Conservation (phyloP, 2,329 filamentous ascomycete genomes). For the Paecilomyces niveus region DNA sequence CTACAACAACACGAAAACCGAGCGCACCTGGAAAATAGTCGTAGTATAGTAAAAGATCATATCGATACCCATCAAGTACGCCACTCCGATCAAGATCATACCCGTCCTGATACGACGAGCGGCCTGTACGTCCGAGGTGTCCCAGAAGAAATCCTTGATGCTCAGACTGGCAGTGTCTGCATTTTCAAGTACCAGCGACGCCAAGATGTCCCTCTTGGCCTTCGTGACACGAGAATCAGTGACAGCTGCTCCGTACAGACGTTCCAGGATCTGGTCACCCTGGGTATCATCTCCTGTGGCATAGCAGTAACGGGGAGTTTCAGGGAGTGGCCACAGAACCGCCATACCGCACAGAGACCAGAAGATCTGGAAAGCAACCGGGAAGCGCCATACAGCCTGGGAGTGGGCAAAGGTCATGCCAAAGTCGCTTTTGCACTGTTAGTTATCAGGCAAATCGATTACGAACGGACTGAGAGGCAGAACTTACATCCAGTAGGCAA, state of each 20-base stretch:
- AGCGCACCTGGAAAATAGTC: constrained; percentile 13
- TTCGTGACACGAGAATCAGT: constrained; percentile 4
- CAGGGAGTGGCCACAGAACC: constrained; percentile 17
- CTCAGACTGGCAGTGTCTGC: constrained; percentile 1
- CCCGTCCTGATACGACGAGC: constrained; percentile 20
- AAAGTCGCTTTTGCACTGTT: constrained; percentile 16
- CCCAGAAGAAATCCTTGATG: constrained; percentile 4
- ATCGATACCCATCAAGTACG: constrained; percentile 24
- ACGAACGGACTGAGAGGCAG: not conserved
- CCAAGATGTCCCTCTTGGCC: constrained; percentile 15
- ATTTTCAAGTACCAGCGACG: constrained; percentile 11
- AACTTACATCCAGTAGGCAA: constrained; percentile 26
- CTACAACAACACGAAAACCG: not conserved
- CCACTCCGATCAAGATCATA: constrained; percentile 19
- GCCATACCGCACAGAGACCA: constrained; percentile 17
- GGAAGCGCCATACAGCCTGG: constrained; percentile 25
- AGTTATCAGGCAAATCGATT: not conserved
- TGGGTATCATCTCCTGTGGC: constrained; percentile 15
- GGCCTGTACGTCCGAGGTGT: constrained; percentile 15
- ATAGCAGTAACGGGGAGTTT: constrained; percentile 22
- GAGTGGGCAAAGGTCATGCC: constrained; percentile 20
- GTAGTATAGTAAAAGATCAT: constrained; percentile 25
- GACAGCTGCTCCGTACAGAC: constrained; percentile 9
- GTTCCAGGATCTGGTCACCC: constrained; percentile 15
- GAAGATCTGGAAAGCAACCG: constrained; percentile 23